phyloP scores from a whole-genome alignment of 2,329 filamentous ascomycete genomes.

The Colletotrichum tamarilloi region DNA sequence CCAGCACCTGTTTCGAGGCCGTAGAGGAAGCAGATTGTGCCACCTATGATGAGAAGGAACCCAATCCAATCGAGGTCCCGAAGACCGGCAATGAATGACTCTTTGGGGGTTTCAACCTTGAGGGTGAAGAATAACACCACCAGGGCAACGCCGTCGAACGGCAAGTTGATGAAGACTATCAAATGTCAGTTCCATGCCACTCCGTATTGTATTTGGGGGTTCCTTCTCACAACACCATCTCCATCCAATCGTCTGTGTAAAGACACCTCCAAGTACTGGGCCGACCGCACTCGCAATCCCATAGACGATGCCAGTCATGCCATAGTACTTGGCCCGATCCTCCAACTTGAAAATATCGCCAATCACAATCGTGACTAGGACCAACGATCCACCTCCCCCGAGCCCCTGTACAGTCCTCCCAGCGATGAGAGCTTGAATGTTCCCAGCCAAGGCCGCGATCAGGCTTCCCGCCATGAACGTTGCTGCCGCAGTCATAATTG shows the following conservation, averaged over 20 bases:
- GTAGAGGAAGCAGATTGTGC: constrained; percentile 68
- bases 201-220: not conserved
- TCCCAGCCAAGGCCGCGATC: constrained; percentile 1
- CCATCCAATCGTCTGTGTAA: constrained; percentile 67
- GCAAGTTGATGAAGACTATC: constrained; percentile 56
- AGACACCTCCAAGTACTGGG: constrained; percentile 67
- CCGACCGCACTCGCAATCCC: constrained; percentile 65
- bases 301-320: constrained; percentile 67
- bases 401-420: constrained; percentile 47
- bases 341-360: constrained; percentile 49
- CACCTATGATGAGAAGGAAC: constrained; percentile 64
- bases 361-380: constrained; percentile 50
- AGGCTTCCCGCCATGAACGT: constrained; percentile 46
- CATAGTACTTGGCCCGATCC: constrained; percentile 56
- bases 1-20: constrained; percentile 70
- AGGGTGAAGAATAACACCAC: constrained; percentile 44
- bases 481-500: constrained; percentile 46
- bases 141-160: constrained; percentile 55
- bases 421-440: constrained; percentile 43
- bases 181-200: not conserved
- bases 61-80: constrained; percentile 64
- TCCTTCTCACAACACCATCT: constrained; percentile 62
- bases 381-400: constrained; percentile 49
- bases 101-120: constrained; percentile 67
- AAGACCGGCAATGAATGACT: constrained; percentile 63